A percentile compares a stretch with the other conserved stretches of the same genome.
Conservation (phyloP, 768 basidiomycete species). For the Pholiota conissans region DNA sequence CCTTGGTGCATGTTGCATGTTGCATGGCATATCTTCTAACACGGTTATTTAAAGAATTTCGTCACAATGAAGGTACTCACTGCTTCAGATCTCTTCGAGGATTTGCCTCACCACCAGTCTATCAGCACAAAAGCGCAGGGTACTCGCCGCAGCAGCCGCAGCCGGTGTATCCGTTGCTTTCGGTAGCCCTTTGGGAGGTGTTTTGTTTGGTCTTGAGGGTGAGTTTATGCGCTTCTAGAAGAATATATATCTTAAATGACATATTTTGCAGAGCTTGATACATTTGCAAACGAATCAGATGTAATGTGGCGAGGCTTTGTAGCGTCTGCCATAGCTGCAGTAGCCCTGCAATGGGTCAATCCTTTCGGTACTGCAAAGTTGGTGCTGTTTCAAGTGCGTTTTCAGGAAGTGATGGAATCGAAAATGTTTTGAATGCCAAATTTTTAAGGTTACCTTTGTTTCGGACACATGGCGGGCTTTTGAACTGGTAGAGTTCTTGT, state of each 20-base stretch:
- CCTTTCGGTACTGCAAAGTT: conserved; percentile 86
- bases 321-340: conserved; percentile 83
- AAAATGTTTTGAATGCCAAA: neutral
- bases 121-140: conserved; percentile 77
- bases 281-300: conserved; percentile 70
- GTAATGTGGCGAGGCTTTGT: conserved; percentile 89
- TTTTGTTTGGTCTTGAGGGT: conserved; percentile 83
- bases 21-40: conserved; percentile 77
- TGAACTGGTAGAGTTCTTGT: conserved; percentile 51
- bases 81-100: neutral
- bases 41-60: conserved; percentile 66
- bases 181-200: conserved; percentile 84
- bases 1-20: conserved; percentile 82
- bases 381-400: conserved; percentile 69
- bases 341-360: conserved; percentile 81
- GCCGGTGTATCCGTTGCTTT: conserved; percentile 90
- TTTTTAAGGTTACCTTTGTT: conserved; percentile 51
- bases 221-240: neutral
- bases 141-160: conserved; percentile 80
- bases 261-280: conserved; percentile 53
- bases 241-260: neutral
- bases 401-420: neutral
- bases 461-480: conserved; percentile 70
- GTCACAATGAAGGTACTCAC: conserved; percentile 69
- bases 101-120: no score